Evolutionary conservation across 1,284 basidiomycete genomes (phyloP).

Genomic region (Wallemia hederae): DNA sequence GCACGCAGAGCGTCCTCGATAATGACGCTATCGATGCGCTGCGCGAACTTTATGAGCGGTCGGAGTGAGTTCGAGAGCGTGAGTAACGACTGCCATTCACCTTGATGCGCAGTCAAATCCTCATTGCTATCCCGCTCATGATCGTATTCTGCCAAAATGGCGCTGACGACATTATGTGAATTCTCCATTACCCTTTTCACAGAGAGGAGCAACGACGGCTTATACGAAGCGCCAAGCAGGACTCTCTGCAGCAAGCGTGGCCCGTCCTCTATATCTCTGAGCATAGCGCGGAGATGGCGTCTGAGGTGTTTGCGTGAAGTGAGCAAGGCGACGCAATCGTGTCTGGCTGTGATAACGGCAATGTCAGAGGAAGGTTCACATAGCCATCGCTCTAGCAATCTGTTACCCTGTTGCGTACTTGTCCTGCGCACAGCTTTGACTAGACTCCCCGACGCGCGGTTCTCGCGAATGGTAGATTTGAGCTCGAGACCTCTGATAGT

Average conservation of each 20-base stretch:
- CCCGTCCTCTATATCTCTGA: conserved; percentile 37
- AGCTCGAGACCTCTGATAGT: conserved; percentile 73
- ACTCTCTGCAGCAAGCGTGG: conserved; percentile 53
- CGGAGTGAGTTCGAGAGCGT: background rate
- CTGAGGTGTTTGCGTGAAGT: conserved; percentile 31
- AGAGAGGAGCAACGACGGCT: background rate
- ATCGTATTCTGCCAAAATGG: background rate
- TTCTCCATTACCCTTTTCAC: background rate
- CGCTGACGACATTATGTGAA: background rate
- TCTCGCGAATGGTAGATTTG: conserved; percentile 40
- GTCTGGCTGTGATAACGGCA: conserved; percentile 37
- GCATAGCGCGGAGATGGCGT: conserved; percentile 29
- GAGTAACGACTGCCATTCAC: no score
- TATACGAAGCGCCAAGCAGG: conserved; percentile 12
- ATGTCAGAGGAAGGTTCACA: conserved; percentile 63
- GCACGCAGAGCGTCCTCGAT: background rate
- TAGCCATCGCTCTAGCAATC: conserved; percentile 42
- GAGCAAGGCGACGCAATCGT: conserved; percentile 52
- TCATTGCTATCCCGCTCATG: background rate
- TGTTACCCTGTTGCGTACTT: conserved; percentile 44
- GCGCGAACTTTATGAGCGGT: background rate
- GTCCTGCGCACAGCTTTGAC: conserved; percentile 50
- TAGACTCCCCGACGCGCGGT: conserved; percentile 41
- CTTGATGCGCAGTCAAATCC: background rate
- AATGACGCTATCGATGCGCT: background rate